Evolutionary conservation across 1,139 yeast species (phyloP), one percentile per base, ranked within the genome.

Genomic region (Hyphopichia burtonii): DNA sequence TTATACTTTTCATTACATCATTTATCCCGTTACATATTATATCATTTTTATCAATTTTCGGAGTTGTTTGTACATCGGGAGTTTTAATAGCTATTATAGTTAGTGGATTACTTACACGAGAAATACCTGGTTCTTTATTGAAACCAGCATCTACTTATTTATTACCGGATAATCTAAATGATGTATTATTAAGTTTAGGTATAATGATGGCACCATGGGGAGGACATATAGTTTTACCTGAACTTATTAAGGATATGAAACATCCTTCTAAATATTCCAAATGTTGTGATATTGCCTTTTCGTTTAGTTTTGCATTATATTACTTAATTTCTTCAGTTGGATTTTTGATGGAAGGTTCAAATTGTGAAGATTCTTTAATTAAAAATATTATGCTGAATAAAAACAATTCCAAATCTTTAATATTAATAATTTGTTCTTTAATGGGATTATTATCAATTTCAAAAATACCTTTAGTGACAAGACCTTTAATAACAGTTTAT

Each of bases 131-230:
- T 0, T 85, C 94, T 1, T 65, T 87, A 34, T 49, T 81, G 7
- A 56, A 68, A 17, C 85, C 88, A 2, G 80, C 79, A 55, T 36
- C 49, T 2, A 67, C 75, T 0, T 65, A 69, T 41, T 43, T 77
- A 40, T 76, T 79, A 69, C 95, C 95, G 1, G 56, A 63, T 11
- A 68, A 73, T 35, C 59, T 70, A 50, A 61, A 63, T 27, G 66
- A 73, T 34, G 71, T 83, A 4, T 71, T 87, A 22, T 66, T 86
- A 31, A 75, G 89, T 4, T 72, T 86, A 47, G 95, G 95, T 5
- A 74, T 87, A 35, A 76, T 86, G 51, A 83, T 87, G 83, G 86
- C 94, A 8, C 91, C 93, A 14, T 87, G 93, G 87, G 94, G 95
- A 47, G 96, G 95, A 3, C 95, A 87, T 60, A 90, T 94, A 1